Evolutionary conservation across 2,329 filamentous ascomycete species (phyloP).

Genomic region (Cryphonectria naterciae): DNA sequence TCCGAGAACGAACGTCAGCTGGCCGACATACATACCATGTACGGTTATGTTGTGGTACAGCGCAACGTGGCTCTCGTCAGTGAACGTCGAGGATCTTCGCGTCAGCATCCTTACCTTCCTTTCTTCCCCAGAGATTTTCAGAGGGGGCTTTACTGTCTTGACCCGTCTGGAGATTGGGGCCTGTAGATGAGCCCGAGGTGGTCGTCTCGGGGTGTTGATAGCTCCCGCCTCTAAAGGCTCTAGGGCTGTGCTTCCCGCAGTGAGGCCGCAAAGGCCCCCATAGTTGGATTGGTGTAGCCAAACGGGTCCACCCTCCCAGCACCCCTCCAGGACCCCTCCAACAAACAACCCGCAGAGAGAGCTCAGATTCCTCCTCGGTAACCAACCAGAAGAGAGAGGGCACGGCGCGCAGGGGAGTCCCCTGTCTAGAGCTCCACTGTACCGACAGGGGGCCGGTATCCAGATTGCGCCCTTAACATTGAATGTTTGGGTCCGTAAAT

Average conservation of each 20-base stretch:
- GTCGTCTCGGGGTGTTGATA: conserved; percentile 5
- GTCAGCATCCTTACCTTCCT: neutral
- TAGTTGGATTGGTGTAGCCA: neutral
- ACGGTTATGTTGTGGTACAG: neutral
- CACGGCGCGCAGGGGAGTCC: neutral
- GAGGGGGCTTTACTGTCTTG: neutral
- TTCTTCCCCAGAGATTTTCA: neutral
- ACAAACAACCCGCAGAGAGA: neutral
- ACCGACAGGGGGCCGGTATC: neutral
- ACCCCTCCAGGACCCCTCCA: neutral
- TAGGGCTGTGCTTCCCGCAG: neutral
- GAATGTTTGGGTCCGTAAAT: neutral
- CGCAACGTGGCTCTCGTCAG: neutral
- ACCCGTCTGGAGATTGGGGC: neutral
- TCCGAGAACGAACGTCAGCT: neutral
- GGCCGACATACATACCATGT: neutral
- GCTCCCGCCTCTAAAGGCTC: neutral
- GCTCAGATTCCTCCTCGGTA: neutral
- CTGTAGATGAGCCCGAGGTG: neutral
- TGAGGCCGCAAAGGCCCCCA: neutral
- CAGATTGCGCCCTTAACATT: neutral
- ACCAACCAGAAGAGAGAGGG: neutral
- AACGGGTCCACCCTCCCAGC: neutral
- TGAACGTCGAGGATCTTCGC: neutral
- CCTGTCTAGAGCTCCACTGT: neutral